These are phyloP conservation scores for Monosporascus ibericus DNA, from an alignment of 2,329 filamentous ascomycete genomes.

Conservation along the genomic window DNA sequence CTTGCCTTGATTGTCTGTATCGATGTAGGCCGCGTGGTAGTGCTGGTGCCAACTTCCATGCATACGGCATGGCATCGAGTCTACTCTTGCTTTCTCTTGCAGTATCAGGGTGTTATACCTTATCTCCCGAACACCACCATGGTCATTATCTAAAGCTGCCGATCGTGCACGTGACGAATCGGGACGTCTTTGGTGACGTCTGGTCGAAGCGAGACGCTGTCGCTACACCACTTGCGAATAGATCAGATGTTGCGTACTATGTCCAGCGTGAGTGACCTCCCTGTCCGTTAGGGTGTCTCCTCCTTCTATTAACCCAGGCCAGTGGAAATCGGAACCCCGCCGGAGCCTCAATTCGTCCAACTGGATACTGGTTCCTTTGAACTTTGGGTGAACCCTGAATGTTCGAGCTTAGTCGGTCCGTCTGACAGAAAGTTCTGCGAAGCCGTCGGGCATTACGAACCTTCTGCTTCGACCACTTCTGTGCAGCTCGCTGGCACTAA, in stretches of 20 bases:
- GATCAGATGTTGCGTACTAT: constrained; percentile 49
- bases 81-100: constrained; percentile 12
- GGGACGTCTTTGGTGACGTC: constrained; percentile 31
- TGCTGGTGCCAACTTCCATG: not conserved
- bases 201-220: constrained; percentile 31
- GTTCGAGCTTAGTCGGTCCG: constrained; percentile 35
- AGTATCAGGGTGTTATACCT: constrained; percentile 14
- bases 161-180: constrained; percentile 37
- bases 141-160: constrained; percentile 34
- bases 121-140: constrained; percentile 23
- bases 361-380: constrained; percentile 56
- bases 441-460: constrained; percentile 38
- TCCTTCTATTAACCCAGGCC: constrained; percentile 10
- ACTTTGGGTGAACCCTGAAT: constrained; percentile 58
- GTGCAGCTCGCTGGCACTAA: constrained; percentile 27
- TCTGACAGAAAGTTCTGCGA: constrained; percentile 40
- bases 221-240: constrained; percentile 40
- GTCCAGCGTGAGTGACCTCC: constrained; percentile 32
- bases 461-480: constrained; percentile 34
- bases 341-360: constrained; percentile 47
- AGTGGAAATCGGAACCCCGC: constrained; percentile 48
- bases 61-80: constrained; percentile 1
- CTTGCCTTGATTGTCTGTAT: not conserved
- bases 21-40: constrained; percentile 8
- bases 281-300: constrained; percentile 1